Base-by-base conservation (phyloP, 805 yeast genomes). In the Wickerhamiella cacticola region DNA sequence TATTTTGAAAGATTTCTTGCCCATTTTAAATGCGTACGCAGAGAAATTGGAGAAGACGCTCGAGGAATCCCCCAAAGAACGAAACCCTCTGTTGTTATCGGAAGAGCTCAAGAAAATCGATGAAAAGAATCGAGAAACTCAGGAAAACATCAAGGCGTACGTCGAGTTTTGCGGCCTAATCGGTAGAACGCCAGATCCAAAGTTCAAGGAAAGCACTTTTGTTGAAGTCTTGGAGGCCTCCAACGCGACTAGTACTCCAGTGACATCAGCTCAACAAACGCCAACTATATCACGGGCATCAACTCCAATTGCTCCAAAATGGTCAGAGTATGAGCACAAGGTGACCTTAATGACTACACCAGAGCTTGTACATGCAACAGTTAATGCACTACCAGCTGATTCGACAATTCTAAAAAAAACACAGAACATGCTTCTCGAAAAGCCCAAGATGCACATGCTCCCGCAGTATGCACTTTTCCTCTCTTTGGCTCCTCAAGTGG, bases 361-460 rank as follows among this genome's bases (percentile, higher is more conserved):
- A 2, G 35, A 35, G 13, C 34, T 16, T 8, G 46, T 33, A 2
- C 18, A 22, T 1, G 41, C 35, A 3, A 24, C 25, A 2, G 41
- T 29, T 2, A n/a, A 12, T 3, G 10, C 25, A 26, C 25, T 44
- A 9, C 19, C 29, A 13, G 8, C 28, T 10, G 47, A 44, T 24
- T 10, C 47, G 3, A 19, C 29, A 19, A 25, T 23, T 12, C 15
- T 35, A 2, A 34, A 23, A 25, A 44, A 44, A 41, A 24, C 41
- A 6, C 38, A 25, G 29, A n/a, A n/a, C 2, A 34, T 44, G 21
- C 26, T 44, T 3, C 34, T 44, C 2, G 47, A 44, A 6, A 19
- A 22, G n/a, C 47, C 47, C 3, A 28, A 31, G 8, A 16, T 23
- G 12, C 47, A 44, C 35, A 44, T 44, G 47, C 41, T 44, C 6